Conservation (phyloP, 176 grass and related monocot species). For the Tillandsia fasciculata region DNA sequence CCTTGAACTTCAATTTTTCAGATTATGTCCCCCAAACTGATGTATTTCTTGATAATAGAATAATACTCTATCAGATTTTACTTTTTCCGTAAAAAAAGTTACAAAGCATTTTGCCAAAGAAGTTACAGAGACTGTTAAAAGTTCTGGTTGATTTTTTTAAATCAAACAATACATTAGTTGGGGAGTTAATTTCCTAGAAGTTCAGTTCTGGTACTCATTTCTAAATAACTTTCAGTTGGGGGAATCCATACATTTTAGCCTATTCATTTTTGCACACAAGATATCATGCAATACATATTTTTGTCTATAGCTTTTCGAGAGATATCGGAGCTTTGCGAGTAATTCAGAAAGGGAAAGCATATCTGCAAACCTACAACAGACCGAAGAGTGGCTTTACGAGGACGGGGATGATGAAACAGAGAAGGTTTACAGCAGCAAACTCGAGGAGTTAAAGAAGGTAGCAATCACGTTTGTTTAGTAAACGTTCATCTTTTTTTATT, state of each 20-base stretch:
- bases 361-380: constrained; percentile 69
- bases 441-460: constrained; percentile 91
- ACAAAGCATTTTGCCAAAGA: no score
- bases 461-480: constrained; percentile 7
- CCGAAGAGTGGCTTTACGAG: constrained; percentile 97
- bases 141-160: no score
- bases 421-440: constrained; percentile 73
- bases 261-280: constrained; percentile 21
- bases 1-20: no score
- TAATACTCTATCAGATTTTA: no score
- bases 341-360: constrained; percentile 84
- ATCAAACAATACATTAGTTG: no score
- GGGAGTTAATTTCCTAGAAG: no score
- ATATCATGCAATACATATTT: not conserved
- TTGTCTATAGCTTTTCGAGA: constrained; percentile 71
- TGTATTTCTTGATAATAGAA: no score
- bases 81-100: not conserved
- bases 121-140: no score
- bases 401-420: constrained; percentile 98
- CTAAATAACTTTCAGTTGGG: no score
- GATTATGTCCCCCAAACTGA: no score
- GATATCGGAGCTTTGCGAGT: constrained; percentile 77
- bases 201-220: no score
- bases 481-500: not conserved
- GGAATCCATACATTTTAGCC: no score